Conservation (phyloP, 306 rosid genomes). For the Vigna radiata region DNA sequence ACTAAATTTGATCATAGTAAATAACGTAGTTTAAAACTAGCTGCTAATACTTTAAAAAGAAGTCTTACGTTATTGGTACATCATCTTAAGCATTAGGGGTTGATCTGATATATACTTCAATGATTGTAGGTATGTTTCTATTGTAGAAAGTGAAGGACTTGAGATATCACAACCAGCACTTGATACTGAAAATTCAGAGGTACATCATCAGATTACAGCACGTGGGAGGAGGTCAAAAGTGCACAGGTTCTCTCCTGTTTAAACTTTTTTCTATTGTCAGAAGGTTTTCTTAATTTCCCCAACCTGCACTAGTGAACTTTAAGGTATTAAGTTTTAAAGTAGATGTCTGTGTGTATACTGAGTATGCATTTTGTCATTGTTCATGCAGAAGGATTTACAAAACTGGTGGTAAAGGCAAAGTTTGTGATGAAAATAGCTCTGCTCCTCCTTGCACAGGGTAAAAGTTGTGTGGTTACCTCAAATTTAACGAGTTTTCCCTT, state of each 20-base stretch:
- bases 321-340: not conserved
- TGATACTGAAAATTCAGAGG: conserved; percentile 67
- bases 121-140: conserved; percentile 64
- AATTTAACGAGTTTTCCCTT: conserved; percentile 10
- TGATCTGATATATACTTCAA: conserved; percentile 16
- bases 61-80: not conserved
- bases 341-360: conserved; percentile 18
- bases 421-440: conserved; percentile 63
- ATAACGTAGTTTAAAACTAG: not conserved
- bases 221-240: conserved; percentile 69
- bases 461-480: conserved; percentile 13
- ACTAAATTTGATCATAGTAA: not conserved
- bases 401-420: conserved; percentile 47
- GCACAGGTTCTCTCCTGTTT: conserved; percentile 64
- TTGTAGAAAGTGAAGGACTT: conserved; percentile 66
- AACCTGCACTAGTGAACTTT: not conserved
- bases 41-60: too few species aligned
- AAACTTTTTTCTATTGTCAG: conserved; percentile 13
- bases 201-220: conserved; percentile 80
- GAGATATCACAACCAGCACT: conserved; percentile 89
- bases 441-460: conserved; percentile 94
- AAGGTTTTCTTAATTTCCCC: not conserved
- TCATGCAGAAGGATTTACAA: conserved; percentile 73
- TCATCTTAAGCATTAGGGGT: not conserved
- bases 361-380: conserved; percentile 37